Percentiles rank a stretch among this genome's conserved stretches.
Conservation (phyloP, 2,329 filamentous ascomycete genomes). For the Fusarium dlaminii region DNA sequence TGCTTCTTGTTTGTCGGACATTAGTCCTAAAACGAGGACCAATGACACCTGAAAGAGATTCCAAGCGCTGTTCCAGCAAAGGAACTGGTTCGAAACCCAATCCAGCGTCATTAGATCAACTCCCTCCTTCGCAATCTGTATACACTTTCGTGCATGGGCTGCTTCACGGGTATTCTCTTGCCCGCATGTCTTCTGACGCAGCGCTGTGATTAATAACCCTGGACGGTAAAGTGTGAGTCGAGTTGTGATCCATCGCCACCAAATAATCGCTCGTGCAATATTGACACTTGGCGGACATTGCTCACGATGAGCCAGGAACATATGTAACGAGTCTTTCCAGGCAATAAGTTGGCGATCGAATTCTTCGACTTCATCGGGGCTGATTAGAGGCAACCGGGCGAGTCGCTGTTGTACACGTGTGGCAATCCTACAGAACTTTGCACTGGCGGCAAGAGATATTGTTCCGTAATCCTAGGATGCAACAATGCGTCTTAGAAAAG, state of each 20-base stretch:
- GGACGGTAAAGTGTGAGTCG: not conserved
- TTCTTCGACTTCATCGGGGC: not conserved
- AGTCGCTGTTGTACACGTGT: not conserved
- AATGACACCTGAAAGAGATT: not conserved
- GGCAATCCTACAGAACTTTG: not conserved
- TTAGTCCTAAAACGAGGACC: not conserved
- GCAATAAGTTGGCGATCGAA: not conserved
- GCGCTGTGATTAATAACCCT: not conserved
- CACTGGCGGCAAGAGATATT: not conserved
- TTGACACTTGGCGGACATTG: not conserved
- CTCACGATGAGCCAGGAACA: not conserved
- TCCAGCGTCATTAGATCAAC: accelerated
- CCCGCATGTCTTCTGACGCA: not conserved
- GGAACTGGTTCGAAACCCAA: not conserved
- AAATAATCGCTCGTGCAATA: not conserved
- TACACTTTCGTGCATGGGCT: not conserved
- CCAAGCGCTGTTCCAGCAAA: not conserved
- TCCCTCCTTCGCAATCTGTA: not conserved
- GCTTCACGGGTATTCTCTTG: not conserved
- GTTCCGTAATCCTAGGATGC: not conserved
- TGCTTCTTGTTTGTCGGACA: not conserved
- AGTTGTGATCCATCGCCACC: not conserved
- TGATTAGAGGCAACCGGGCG: not conserved
- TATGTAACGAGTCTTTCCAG: not conserved
- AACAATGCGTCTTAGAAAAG: not conserved